Evolutionary conservation across 352 stramenopile genomes (phyloP).

Genomic region (Stramenopiles sp.): DNA sequence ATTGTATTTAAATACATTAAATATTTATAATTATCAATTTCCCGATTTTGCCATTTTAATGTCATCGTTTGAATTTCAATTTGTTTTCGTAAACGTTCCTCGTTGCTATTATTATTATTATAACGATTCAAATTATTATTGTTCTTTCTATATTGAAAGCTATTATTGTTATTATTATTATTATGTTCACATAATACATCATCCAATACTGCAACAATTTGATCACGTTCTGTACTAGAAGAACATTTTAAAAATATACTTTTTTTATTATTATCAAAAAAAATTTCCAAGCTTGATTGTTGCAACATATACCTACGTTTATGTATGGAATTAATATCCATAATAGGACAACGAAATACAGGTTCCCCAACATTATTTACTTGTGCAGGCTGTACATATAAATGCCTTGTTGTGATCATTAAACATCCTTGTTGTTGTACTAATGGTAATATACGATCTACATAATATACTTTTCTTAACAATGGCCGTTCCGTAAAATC

Average conservation of each 20-base stretch:
- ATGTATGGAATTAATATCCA: slow-evolving; percentile 42
- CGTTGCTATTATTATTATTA: slow-evolving; percentile 24
- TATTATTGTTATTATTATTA: neutral
- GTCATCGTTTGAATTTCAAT: slow-evolving; percentile 37
- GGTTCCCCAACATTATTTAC: slow-evolving; percentile 70
- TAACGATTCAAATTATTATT: slow-evolving; percentile 27
- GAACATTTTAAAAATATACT: slow-evolving; percentile 15
- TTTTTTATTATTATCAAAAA: slow-evolving; percentile 31
- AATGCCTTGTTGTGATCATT: slow-evolving; percentile 50
- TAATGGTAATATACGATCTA: slow-evolving; percentile 53
- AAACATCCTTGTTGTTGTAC: slow-evolving; percentile 56
- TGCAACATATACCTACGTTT: slow-evolving; percentile 60
- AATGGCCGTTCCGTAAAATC: slow-evolving; percentile 52
- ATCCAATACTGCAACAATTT: slow-evolving; percentile 13
- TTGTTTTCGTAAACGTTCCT: no score
- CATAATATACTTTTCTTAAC: slow-evolving; percentile 27
- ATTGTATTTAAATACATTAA: neutral
- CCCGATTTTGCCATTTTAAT: slow-evolving; percentile 36
- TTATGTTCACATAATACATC: neutral
- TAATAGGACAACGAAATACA: slow-evolving; percentile 54
- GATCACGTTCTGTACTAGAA: slow-evolving; percentile 11
- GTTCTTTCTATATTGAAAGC: slow-evolving; percentile 5
- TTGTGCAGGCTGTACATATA: slow-evolving; percentile 73
- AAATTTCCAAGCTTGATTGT: slow-evolving; percentile 60
- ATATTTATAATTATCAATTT: slow-evolving; percentile 14